Evolutionary conservation across 2,329 filamentous ascomycete genomes (phyloP), one percentile per base, ranked within the genome.

Genomic region (Meredithiella fracta): DNA sequence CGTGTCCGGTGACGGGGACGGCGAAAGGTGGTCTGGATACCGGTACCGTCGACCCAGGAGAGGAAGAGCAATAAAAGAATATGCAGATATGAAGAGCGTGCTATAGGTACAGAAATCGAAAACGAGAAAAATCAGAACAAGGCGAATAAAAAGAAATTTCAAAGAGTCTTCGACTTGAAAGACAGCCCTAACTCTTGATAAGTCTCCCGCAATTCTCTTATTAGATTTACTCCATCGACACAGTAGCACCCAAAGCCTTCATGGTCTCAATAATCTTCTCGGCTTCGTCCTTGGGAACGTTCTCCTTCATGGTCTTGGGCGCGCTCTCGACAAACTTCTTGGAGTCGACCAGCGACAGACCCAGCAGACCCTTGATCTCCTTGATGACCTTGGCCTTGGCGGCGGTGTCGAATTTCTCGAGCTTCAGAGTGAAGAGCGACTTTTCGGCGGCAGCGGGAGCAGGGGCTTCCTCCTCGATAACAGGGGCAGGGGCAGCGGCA

Each of bases 251-350:
- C 60, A 99, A 74, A 62, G 79, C 90, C 81, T 97, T 97, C 76
- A 99, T 78, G 44, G 86, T 82, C 70, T 87, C 86, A 59, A 98
- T 81, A 66, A 98, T 96, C 83, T 98, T 98, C 79, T 97, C 91
- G 6, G 88, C 89, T 70, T 99, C 94, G 67, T 99, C 92, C 80
- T 98, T 99, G 61, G 91, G 86, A 63, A 98, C 89, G 53, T 86
- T 90, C 74, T 99, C 92, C 83, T 97, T 97, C 87, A 99, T 86
- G 70, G 87, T 75, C 84, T 99, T 99, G 61, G 92, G 92, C 63
- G 86, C 90, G 67, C 86, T 88, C 78, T 99, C 92, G 62, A 98
- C 92, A 66, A 99, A 99, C 77, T 99, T 99, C 85, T 99, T 99
- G 74, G 87, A 94, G 72, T 99, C 92, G 63, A 99, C 94, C 74